A percentile compares a stretch with the other conserved stretches of the same genome.
Conservation (phyloP, 2,329 filamentous ascomycete species). For the Pseudogymnoascus sp. region DNA sequence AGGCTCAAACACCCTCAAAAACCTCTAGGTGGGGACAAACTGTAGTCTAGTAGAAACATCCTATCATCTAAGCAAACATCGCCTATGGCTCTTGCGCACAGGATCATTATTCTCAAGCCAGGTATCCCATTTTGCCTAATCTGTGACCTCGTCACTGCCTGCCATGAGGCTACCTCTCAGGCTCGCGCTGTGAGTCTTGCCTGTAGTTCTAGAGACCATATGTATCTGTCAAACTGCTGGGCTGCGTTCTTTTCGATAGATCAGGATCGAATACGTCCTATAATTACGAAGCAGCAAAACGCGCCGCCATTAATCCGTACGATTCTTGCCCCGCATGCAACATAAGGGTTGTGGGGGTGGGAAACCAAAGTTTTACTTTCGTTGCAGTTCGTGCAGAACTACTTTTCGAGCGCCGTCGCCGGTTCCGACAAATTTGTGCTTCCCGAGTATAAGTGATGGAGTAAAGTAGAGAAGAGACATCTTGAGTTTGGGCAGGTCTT, state of each 20-base stretch:
- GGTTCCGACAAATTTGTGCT: conserved; percentile 28
- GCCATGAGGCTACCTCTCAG: conserved; percentile 39
- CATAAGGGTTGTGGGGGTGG: conserved; percentile 37
- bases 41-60: not conserved
- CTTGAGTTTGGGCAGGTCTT: not conserved
- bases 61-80: not conserved
- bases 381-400: conserved; percentile 29
- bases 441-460: conserved; percentile 30
- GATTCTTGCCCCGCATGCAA: conserved; percentile 37
- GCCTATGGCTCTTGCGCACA: not conserved
- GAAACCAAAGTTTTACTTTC: conserved; percentile 35
- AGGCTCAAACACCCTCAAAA: not conserved
- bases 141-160: conserved; percentile 41
- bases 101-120: conserved; percentile 21
- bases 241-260: conserved; percentile 35
- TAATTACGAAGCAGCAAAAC: conserved; percentile 24
- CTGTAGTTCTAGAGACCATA: conserved; percentile 33
- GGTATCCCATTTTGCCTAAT: conserved; percentile 26
- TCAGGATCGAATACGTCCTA: conserved; percentile 31
- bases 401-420: conserved; percentile 29
- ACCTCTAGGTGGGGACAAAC: not conserved
- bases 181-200: conserved; percentile 38
- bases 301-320: conserved; percentile 26
- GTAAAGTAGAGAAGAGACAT: conserved; percentile 18
- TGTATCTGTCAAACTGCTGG: conserved; percentile 33